These are phyloP conservation scores for Bjerkandera adusta DNA, from an alignment of 1,284 basidiomycete species.

Conservation along the genomic window DNA sequence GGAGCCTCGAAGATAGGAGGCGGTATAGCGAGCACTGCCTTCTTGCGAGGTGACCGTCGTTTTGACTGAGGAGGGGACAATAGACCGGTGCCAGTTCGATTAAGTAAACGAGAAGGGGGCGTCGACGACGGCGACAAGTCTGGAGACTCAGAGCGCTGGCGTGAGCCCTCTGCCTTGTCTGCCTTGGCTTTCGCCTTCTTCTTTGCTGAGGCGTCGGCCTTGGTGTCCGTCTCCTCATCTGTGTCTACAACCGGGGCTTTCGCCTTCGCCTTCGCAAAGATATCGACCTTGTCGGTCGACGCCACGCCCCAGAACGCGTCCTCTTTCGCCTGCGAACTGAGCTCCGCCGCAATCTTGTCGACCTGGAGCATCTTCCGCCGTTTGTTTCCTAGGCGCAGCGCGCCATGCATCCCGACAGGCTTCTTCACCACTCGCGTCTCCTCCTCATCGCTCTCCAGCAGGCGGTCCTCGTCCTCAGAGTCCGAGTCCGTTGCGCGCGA, in stretches of 20 bases:
- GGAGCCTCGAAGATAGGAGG: conserved; percentile 19
- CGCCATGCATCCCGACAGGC: conserved; percentile 17
- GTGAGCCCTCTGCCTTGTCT: conserved; percentile 16
- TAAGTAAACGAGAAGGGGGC: conserved; percentile 25
- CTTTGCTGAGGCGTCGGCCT: conserved; percentile 4
- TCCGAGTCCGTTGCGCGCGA: conserved; percentile 34
- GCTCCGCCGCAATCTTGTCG: conserved; percentile 33
- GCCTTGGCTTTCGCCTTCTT: conserved; percentile 11
- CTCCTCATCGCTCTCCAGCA: conserved; percentile 18
- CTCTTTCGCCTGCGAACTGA: conserved; percentile 29
- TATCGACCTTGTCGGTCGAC: conserved; percentile 6
- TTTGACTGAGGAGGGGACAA: conserved; percentile 37
- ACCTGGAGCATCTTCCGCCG: conserved; percentile 28
- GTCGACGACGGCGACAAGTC: conserved; percentile 31
- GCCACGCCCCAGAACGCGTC: conserved; percentile 34
- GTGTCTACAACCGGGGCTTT: not conserved
- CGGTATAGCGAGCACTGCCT: conserved; percentile 3
- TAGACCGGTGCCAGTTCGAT: conserved; percentile 26
- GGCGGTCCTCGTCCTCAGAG: conserved; percentile 28
- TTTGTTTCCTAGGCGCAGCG: conserved; percentile 25
- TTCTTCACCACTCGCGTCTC: conserved; percentile 20
- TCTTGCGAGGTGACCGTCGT: conserved; percentile 19
- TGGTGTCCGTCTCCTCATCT: conserved; percentile 2
- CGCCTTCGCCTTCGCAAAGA: conserved; percentile 9
- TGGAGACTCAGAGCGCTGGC: conserved; percentile 19